These are phyloP conservation scores for Penicillium desertorum DNA, from an alignment of 495 filamentous ascomycete species.

Conservation along the genomic window DNA sequence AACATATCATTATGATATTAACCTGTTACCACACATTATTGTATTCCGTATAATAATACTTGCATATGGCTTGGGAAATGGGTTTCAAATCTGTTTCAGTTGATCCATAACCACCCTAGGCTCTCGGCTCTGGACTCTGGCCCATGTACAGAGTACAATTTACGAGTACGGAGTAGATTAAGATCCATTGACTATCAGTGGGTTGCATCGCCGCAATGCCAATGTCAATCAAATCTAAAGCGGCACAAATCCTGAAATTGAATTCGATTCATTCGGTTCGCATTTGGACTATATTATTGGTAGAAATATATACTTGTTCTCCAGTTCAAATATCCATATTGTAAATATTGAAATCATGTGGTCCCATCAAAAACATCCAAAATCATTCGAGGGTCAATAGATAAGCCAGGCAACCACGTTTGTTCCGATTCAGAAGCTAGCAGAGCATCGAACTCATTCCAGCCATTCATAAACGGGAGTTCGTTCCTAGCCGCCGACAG, in stretches of 20 bases:
- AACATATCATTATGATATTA: too few relatives aligned
- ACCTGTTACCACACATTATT: too few relatives aligned
- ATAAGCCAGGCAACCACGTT: constrained; percentile 14
- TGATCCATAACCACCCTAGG: neutral
- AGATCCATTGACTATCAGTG: constrained; percentile 6
- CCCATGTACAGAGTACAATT: neutral
- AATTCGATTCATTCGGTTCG: neutral
- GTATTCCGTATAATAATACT: neutral
- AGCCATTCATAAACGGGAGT: constrained; percentile 17
- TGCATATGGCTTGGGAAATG: constrained; percentile 1
- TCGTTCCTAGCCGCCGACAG: constrained; percentile 13
- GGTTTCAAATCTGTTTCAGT: constrained; percentile 10
- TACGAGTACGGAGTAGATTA: neutral
- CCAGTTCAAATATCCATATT: neutral
- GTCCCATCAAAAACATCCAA: neutral
- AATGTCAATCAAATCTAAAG: neutral
- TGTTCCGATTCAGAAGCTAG: constrained; percentile 34
- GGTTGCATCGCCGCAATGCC: constrained; percentile 10
- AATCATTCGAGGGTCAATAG: constrained; percentile 23
- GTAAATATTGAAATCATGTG: neutral
- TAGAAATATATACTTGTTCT: neutral
- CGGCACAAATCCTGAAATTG: neutral
- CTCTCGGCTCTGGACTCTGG: neutral
- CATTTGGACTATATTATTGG: neutral
- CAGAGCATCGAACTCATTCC: constrained; percentile 44